Conservation (phyloP, 2,329 filamentous ascomycete species). For the Colletotrichum echinochloae region DNA sequence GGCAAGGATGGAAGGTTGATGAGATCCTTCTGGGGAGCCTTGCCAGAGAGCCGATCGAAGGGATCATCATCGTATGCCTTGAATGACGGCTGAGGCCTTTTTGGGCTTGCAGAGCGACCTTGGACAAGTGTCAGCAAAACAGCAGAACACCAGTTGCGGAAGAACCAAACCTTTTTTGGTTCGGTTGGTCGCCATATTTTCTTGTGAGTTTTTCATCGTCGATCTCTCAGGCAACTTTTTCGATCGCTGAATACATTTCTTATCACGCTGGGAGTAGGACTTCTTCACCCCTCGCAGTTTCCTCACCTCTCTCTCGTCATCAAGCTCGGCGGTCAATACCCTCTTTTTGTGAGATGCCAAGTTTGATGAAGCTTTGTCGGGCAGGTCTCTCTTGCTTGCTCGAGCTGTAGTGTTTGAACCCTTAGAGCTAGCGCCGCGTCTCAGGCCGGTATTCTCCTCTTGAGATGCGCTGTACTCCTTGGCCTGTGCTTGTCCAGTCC, state of each 20-base stretch:
- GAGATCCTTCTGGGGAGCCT: constrained; percentile 12
- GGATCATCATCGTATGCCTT: constrained; percentile 38
- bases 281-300: not conserved
- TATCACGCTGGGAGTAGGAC: constrained; percentile 5
- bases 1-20: constrained; percentile 10
- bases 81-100: constrained; percentile 21
- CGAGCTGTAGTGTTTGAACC: not conserved
- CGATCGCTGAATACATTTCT: not conserved
- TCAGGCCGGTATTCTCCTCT: not conserved
- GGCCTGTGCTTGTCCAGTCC: constrained; percentile 8
- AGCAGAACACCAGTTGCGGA: no score
- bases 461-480: constrained; percentile 14
- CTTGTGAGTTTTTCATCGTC: not conserved
- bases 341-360: constrained; percentile 15
- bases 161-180: constrained; percentile 21
- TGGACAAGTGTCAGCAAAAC: constrained; percentile 2
- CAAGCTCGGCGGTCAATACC: not conserved
- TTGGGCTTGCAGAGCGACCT: constrained; percentile 10
- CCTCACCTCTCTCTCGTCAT: constrained; percentile 5
- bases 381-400: constrained; percentile 21
- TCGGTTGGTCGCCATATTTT: not conserved
- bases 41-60: constrained; percentile 21
- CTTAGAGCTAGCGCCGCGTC: constrained; percentile 1
- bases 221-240: not conserved
- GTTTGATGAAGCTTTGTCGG: not conserved